Evolutionary conservation across 257 asterid genomes (phyloP).

Genomic region (Solanum chilense): DNA sequence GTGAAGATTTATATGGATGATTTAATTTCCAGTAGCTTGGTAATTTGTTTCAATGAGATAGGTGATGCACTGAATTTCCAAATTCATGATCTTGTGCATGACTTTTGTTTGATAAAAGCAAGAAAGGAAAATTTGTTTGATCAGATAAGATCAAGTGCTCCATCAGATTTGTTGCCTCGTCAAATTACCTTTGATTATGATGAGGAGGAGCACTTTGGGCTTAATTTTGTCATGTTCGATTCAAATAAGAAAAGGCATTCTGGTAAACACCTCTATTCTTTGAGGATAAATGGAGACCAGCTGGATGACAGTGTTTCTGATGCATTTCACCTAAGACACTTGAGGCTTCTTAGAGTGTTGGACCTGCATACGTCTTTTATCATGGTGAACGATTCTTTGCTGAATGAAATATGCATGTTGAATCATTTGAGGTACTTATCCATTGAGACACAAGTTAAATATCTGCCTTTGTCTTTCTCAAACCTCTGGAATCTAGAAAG

Average conservation of each 20-base stretch:
- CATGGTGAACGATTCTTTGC: background rate
- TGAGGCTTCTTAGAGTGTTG: slow-evolving; percentile 9
- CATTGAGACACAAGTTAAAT: background rate
- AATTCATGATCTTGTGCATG: slow-evolving; percentile 13
- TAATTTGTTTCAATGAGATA: background rate
- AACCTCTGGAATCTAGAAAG: background rate
- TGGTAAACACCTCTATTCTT: background rate
- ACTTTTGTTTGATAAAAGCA: slow-evolving; percentile 8
- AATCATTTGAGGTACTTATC: background rate
- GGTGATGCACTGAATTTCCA: background rate
- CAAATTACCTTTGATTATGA: accelerated
- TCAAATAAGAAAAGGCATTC: background rate
- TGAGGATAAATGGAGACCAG: background rate
- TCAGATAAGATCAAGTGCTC: background rate
- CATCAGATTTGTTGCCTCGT: background rate
- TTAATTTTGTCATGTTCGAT: background rate
- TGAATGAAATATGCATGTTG: background rate
- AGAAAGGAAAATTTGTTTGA: background rate
- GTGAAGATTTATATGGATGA: background rate
- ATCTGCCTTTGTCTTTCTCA: background rate
- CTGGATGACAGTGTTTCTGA: no score
- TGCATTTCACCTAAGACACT: background rate
- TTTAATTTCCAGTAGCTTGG: slow-evolving; percentile 10
- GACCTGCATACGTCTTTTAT: background rate
- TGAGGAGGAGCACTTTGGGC: accelerated